Evolutionary conservation across 441 rosid genomes (phyloP), one percentile per base, ranked within the genome.

Genomic region (Omphalea diandra): DNA sequence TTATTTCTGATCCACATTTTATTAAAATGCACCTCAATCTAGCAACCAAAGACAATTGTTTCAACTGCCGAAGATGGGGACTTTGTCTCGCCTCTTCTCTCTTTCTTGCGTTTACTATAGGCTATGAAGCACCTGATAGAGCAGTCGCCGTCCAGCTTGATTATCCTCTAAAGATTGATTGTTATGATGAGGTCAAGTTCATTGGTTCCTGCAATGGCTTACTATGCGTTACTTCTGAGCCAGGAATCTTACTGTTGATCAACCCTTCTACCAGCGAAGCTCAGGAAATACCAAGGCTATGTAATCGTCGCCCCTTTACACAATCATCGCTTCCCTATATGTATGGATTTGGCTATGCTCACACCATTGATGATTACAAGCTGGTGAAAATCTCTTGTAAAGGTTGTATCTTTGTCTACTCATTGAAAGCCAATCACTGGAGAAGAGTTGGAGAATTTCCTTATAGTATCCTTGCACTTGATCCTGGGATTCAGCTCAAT

Each of bases 141-240:
- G 79, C 80, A 36, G 57, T 55, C 8, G 82, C 81, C 61, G 29
- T 38, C 22, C 81, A 79, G 77, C 82, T 82, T 31, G 71, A 64
- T 68, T 84, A 82, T 72, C 86, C 88, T 35, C 65, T 77, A 15
- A 82, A 81, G 49, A 57, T 24, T 33, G 33, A 32, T 24, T 36
- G 9, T 52, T 65, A 49, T 7, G 69, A 65, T 14, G 69, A 65
- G 33, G 69, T 65, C 59, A 65, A 65, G 59, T 50, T 65, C 59
- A 65, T 49, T 24, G 91, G 91, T 47, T 87, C 91, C 32, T 79
- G 83, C 14, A 72, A 85, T 62, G 89, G 89, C 8, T 70, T 87
- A 66, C 71, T 85, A 31, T 84, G 89, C 50, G 77, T 82, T 20
- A 79, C 79, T 27, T 79, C 78, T 7, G 77, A 77, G 27, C 85